Percentiles rank a stretch among this genome's conserved stretches.
Evolutionary conservation across 208 protist genomes (phyloP).

Genomic region (Wallacemonas sp.): DNA sequence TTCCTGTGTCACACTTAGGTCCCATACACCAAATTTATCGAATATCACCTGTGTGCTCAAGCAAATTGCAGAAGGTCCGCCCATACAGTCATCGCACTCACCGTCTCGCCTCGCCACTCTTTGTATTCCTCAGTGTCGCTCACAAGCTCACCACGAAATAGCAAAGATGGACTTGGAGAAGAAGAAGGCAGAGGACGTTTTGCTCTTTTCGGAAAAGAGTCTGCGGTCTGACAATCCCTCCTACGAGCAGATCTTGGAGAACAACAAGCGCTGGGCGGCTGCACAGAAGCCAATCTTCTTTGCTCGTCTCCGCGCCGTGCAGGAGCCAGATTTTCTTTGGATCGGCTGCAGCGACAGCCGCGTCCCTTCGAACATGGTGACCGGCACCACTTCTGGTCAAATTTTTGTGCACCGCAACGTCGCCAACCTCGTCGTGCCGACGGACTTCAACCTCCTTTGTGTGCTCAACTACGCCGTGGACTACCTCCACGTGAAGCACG

Average conservation of each 20-base stretch:
- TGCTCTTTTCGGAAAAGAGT: slow-evolving; percentile 1
- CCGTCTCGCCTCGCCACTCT: neutral
- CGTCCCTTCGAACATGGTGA: slow-evolving; percentile 61
- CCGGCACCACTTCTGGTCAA: slow-evolving; percentile 67
- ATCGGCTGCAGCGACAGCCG: slow-evolving; percentile 88
- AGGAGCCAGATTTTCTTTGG: slow-evolving; percentile 84
- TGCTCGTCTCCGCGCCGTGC: slow-evolving; percentile 32
- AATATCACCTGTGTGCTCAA: too few relatives aligned
- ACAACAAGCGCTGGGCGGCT: slow-evolving; percentile 72
- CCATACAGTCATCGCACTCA: too few relatives aligned
- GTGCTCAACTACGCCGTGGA: slow-evolving; percentile 90
- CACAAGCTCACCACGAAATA: neutral
- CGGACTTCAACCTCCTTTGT: slow-evolving; percentile 82
- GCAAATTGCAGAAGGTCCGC: too few relatives aligned
- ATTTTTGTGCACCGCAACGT: slow-evolving; percentile 93
- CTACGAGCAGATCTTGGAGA: slow-evolving; percentile 44
- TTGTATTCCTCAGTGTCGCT: neutral
- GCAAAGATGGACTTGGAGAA: neutral
- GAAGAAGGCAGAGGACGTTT: neutral
- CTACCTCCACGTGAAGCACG: slow-evolving; percentile 76
- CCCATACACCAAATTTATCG: too few relatives aligned
- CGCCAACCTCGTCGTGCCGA: slow-evolving; percentile 78
- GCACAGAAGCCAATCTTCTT: slow-evolving; percentile 74
- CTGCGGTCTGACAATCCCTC: slow-evolving; percentile 6
- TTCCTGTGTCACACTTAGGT: too few relatives aligned